Evolutionary conservation across 805 yeast genomes (phyloP), one percentile per base, ranked within the genome.

Genomic region (Yueomyces sp.): DNA sequence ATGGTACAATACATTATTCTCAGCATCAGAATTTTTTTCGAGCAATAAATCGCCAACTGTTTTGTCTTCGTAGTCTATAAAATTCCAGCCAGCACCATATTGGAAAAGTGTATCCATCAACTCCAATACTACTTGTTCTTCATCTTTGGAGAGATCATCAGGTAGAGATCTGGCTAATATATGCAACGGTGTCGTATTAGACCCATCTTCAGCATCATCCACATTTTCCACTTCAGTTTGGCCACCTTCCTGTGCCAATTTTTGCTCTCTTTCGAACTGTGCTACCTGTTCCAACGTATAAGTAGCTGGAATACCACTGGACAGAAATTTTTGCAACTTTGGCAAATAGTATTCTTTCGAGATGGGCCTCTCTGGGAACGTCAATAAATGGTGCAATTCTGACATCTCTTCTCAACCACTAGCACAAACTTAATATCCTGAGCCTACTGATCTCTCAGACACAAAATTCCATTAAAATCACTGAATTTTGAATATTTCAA

Each of bases 51-150:
- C 88, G 2, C 95, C 97, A 0, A 96, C 86, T 0, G 96, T 85
- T 48, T 79, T 79, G 50, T 76, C 70, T 43, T 79, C 74, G 46
- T 68, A 72, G 58, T 87, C 94, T 2, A 78, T 66, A 52, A 84
- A 69, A 60, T 82, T 80, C 96, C 96, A 88, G 7, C 94, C 94
- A 0, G 95, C 95, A 30, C 96, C 96, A 57, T 77, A 81, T 55
- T 84, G 77, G 50, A 88, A 80, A 46, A 88, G 61, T 26, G 68
- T 70, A 30, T 76, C 74, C 46, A 85, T 77, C 77, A 88, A 70
- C 9, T 63, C 59, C 32, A 64, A 45, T 0, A 79, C 70, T 1
- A 75, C 67, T 1, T 57, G 49, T 44, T 69, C 67, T 44, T 76
- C 82, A 0, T 62, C 68, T 4, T 46, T 45, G 0, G 63, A 53